These are phyloP conservation scores for Lunularia cruciata DNA, from an alignment of 225 moss, liverwort and hornwort genomes.

Conservation along the genomic window DNA sequence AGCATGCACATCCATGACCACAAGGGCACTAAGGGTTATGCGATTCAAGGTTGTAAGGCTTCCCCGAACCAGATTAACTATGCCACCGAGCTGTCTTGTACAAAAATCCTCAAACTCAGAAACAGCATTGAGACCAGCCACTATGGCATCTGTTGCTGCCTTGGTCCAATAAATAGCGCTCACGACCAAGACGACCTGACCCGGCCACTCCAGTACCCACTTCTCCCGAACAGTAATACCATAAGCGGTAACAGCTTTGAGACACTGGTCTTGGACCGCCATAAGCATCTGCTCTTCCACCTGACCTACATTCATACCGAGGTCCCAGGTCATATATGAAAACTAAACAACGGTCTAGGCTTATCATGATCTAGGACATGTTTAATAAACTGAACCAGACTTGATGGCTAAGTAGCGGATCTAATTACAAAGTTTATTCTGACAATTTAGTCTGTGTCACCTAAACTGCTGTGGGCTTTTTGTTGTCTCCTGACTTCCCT, in stretches of 20 bases:
- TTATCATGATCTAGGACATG: too few species aligned
- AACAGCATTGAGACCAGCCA: constrained; percentile 39
- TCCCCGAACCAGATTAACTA: constrained; percentile 76
- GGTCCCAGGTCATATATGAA: constrained; percentile 15
- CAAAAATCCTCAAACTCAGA: constrained; percentile 63
- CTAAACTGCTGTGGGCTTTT: too few species aligned
- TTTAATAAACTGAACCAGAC: too few species aligned
- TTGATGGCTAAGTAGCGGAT: too few species aligned
- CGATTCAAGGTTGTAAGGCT: constrained; percentile 72
- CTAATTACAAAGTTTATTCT: too few species aligned
- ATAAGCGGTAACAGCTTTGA: constrained; percentile 63
- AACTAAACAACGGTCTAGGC: not conserved
- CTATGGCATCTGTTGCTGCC: constrained; percentile 57
- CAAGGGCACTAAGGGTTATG: constrained; percentile 83
- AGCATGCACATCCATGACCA: constrained; percentile 93
- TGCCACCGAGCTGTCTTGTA: constrained; percentile 57
- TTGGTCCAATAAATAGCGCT: constrained; percentile 84
- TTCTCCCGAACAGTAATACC: constrained; percentile 36
- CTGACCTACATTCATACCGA: constrained; percentile 54
- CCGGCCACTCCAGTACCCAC: constrained; percentile 89
- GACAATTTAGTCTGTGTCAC: too few species aligned
- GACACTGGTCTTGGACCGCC: constrained; percentile 77
- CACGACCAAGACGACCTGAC: constrained; percentile 81
- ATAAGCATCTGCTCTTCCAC: constrained; percentile 87
- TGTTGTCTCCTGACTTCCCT: too few species aligned